A percentile compares a stretch with the other conserved stretches of the same genome.
phyloP scores from a whole-genome alignment of 1,284 basidiomycete genomes.

The Ustilago vetiveriae region DNA sequence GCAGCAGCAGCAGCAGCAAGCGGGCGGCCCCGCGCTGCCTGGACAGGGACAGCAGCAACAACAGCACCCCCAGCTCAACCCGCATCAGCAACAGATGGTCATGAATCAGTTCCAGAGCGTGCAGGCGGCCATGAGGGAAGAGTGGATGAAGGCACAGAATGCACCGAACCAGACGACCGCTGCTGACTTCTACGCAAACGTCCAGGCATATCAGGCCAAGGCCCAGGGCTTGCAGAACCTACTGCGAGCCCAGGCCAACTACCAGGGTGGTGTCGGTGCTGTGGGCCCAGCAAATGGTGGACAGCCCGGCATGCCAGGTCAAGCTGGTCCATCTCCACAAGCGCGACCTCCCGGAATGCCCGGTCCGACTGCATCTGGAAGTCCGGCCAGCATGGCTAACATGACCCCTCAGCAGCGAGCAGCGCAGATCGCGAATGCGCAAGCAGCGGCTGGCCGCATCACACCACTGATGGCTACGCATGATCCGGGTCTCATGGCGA shows the following conservation, averaged over 20 bases:
- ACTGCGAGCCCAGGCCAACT: constrained; percentile 49
- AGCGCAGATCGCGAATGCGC: constrained; percentile 46
- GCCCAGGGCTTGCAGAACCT: constrained; percentile 54
- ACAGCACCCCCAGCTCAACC: constrained; percentile 52
- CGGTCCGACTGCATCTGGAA: constrained; percentile 22
- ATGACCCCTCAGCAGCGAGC: constrained; percentile 49
- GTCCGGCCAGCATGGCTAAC: constrained; percentile 41
- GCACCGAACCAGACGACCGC: constrained; percentile 55
- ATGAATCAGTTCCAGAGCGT: constrained; percentile 58
- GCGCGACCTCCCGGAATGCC: constrained; percentile 34
- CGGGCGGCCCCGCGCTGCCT: constrained; percentile 14
- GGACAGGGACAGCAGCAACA: constrained; percentile 41
- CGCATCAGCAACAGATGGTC: constrained; percentile 60
- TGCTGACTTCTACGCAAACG: constrained; percentile 57
- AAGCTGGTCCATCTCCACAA: constrained; percentile 33
- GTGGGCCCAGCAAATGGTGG: constrained; percentile 17
- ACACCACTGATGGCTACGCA: constrained; percentile 59
- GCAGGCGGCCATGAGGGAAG: constrained; percentile 55
- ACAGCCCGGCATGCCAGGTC: constrained; percentile 39
- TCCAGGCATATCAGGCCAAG: constrained; percentile 57
- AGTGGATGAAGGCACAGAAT: constrained; percentile 62
- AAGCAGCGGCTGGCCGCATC: constrained; percentile 44
- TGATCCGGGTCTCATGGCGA: constrained; percentile 57
- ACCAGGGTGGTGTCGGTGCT: constrained; percentile 30
- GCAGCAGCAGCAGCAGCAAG: constrained; percentile 25